Evolutionary conservation across 2,329 filamentous ascomycete genomes (phyloP).

Genomic region (Trichothecium sympodiale): DNA sequence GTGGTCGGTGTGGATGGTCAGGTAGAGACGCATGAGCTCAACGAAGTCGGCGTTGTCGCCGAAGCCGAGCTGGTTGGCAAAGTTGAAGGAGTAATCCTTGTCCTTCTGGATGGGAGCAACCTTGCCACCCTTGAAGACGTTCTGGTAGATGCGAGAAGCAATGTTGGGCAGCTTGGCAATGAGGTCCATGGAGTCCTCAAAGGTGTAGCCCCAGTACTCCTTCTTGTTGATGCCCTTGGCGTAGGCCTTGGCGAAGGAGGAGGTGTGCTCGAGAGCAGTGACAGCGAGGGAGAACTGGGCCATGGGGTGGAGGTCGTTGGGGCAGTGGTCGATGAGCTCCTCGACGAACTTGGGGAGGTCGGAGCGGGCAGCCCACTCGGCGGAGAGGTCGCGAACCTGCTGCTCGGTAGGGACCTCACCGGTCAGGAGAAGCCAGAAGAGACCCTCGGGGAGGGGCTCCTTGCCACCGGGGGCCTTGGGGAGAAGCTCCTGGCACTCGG

Average conservation of each 20-base stretch:
- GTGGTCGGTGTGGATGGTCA: constrained; percentile 99
- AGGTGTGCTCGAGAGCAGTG: constrained; percentile 96
- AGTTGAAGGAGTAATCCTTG: constrained; percentile 99
- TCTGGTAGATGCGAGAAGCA: constrained; percentile 97
- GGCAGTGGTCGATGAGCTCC: constrained; percentile 99
- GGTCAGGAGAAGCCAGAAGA: constrained; percentile 99
- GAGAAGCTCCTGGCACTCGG: constrained; percentile 94
- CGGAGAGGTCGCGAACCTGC: constrained; percentile 95
- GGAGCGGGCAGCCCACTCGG: constrained; percentile 96
- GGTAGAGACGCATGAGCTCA: constrained; percentile 96
- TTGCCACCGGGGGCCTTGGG: constrained; percentile 94
- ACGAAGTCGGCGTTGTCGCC: constrained; percentile 91
- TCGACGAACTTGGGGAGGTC: constrained; percentile 96
- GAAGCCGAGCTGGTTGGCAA: constrained; percentile 98
- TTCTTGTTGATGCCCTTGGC: constrained; percentile 99
- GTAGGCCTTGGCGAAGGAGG: constrained; percentile 95
- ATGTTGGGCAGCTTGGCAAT: constrained; percentile 99
- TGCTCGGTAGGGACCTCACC: constrained; percentile 96
- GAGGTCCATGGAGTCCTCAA: constrained; percentile 99
- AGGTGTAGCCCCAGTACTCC: constrained; percentile 99
- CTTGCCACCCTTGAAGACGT: constrained; percentile 99
- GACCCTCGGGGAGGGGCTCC: constrained; percentile 96
- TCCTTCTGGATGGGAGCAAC: constrained; percentile 92
- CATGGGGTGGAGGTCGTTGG: constrained; percentile 98
- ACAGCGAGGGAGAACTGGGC: constrained; percentile 98